These are phyloP conservation scores for Talaromyces thailandensis DNA, from an alignment of 495 filamentous ascomycete genomes.

Conservation along the genomic window DNA sequence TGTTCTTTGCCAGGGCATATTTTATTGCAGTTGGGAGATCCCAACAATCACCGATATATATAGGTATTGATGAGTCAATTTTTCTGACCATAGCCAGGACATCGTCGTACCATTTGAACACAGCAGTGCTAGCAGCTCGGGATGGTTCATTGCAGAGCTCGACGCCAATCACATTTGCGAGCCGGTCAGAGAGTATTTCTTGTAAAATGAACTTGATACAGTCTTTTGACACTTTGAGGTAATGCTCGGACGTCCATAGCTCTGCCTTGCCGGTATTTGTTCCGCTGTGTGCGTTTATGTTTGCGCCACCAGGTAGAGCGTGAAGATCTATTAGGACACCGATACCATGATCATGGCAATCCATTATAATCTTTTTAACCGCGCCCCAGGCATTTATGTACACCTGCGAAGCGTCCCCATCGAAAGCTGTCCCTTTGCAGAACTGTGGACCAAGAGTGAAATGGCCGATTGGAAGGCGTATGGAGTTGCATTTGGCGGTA, in stretches of 20 bases:
- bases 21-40: conserved; percentile 27
- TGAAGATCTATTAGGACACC: conserved; percentile 47
- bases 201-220: conserved; percentile 35
- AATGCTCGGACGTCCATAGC: conserved; percentile 28
- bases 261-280: conserved; percentile 32
- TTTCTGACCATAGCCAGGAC: conserved; percentile 28
- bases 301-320: conserved; percentile 45
- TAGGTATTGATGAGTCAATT: conserved; percentile 37
- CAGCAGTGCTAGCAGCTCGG: conserved; percentile 26
- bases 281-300: conserved; percentile 38
- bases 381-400: conserved; percentile 41
- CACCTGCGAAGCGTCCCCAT: conserved; percentile 23
- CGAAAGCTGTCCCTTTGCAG: conserved; percentile 39
- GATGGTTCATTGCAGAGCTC: conserved; percentile 45
- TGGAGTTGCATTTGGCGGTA: conserved; percentile 35
- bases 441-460: conserved; percentile 41
- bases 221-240: conserved; percentile 25
- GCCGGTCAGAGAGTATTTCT: conserved; percentile 20
- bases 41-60: conserved; percentile 49
- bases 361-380: conserved; percentile 28
- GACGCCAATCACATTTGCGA: conserved; percentile 39
- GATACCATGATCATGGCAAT: conserved; percentile 32
- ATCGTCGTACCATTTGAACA: conserved; percentile 45
- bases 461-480: conserved; percentile 48
- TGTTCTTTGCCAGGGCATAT: conserved; percentile 20